Conservation (phyloP, 1,284 basidiomycete genomes). For the Microbotryomycetes sp. region DNA sequence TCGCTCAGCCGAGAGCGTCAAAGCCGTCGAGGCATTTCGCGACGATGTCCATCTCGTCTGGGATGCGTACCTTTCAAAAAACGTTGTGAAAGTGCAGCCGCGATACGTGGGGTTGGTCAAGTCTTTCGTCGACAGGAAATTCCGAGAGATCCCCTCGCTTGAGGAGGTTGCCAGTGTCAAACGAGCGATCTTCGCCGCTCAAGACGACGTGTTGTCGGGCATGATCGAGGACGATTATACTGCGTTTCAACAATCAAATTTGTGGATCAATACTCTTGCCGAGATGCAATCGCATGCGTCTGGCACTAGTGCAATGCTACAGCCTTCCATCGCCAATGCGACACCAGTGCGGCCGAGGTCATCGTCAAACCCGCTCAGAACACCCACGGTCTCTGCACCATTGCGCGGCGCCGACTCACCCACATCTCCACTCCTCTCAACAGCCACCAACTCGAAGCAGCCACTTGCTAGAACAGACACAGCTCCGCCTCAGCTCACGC, state of each 20-base stretch:
- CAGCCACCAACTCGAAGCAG: no score
- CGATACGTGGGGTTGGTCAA: constrained; percentile 63
- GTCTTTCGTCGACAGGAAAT: constrained; percentile 53
- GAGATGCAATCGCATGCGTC: constrained; percentile 49
- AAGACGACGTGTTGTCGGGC: constrained; percentile 72
- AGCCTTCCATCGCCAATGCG: no score
- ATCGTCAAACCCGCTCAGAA: no score
- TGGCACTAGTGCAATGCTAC: neutral
- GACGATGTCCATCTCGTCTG: constrained; percentile 85
- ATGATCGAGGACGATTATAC: constrained; percentile 85
- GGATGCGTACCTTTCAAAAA: constrained; percentile 69
- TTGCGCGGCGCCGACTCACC: no score
- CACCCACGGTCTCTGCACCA: no score
- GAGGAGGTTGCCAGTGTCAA: constrained; percentile 59
- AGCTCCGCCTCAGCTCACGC: constrained; percentile 24
- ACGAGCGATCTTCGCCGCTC: constrained; percentile 70
- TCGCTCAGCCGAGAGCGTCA: neutral
- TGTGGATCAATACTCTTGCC: constrained; percentile 80
- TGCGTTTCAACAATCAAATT: constrained; percentile 74
- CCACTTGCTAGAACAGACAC: constrained; percentile 16
- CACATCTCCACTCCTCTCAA: neutral
- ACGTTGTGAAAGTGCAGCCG: constrained; percentile 56
- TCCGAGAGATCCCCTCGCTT: constrained; percentile 41
- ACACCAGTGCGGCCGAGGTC: neutral
- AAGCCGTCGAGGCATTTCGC: constrained; percentile 39